These are phyloP conservation scores for Myochromella boudieri DNA, from an alignment of 768 basidiomycete species.

Conservation along the genomic window DNA sequence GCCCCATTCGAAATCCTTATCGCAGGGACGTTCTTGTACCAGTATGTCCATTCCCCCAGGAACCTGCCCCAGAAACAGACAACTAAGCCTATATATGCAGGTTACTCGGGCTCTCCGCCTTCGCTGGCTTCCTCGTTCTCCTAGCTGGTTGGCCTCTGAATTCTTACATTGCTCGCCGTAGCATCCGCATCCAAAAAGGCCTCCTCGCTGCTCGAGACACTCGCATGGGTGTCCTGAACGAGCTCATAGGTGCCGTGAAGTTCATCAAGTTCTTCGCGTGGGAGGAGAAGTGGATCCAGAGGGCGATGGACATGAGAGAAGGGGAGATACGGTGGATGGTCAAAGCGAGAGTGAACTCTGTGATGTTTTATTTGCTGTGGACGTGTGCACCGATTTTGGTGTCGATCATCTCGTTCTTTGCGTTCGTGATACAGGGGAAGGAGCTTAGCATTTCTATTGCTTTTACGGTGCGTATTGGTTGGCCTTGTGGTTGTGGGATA, in stretches of 20 bases:
- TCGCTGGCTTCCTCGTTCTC: conserved; percentile 73
- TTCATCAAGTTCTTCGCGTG: conserved; percentile 87
- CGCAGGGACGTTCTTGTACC: conserved; percentile 72
- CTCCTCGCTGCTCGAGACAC: conserved; percentile 64
- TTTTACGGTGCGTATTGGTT: conserved; percentile 62
- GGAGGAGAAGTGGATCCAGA: conserved; percentile 73
- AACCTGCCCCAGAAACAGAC: conserved; percentile 1
- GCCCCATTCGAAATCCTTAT: conserved; percentile 80
- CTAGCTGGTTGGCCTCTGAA: conserved; percentile 72
- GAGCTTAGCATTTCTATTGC: conserved; percentile 77
- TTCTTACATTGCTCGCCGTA: conserved; percentile 58
- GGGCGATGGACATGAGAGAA: conserved; percentile 61
- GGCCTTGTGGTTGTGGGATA: background rate
- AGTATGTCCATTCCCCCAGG: conserved; percentile 45
- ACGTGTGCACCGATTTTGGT: conserved; percentile 74
- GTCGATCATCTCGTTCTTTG: conserved; percentile 77
- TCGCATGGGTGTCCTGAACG: conserved; percentile 76
- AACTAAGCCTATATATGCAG: conserved; percentile 26
- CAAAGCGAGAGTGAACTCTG: conserved; percentile 71
- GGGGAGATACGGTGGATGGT: conserved; percentile 78
- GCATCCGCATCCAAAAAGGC: conserved; percentile 61
- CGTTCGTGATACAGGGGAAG: conserved; percentile 69
- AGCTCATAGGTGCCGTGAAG: conserved; percentile 73
- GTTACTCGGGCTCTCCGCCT: conserved; percentile 67
- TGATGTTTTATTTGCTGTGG: conserved; percentile 76